Conservation (phyloP, 768 basidiomycete genomes). For the Nidularia pulvinata region DNA sequence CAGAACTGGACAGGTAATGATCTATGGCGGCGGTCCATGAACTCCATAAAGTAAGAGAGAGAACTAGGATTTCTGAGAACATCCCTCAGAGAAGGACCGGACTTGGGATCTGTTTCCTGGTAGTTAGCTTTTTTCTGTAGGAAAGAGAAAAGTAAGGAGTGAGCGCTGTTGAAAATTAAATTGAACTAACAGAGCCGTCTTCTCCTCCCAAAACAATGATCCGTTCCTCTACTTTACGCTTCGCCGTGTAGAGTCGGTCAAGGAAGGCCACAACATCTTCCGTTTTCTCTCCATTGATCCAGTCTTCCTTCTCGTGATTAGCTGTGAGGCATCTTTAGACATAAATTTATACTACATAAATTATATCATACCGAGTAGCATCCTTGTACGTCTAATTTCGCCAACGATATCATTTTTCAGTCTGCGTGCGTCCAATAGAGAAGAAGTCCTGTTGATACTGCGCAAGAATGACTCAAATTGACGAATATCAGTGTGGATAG, state of each 20-base stretch:
- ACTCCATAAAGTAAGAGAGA: slow-evolving; percentile 97
- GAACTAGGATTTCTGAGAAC: slow-evolving; percentile 88
- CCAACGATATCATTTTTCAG: slow-evolving; percentile 91
- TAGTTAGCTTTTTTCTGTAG: slow-evolving; percentile 35
- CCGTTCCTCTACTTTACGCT: slow-evolving; percentile 82
- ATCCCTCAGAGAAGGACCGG: slow-evolving; percentile 66
- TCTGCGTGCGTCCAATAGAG: slow-evolving; percentile 85
- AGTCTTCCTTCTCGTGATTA: slow-evolving; percentile 85
- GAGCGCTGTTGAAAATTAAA: background rate
- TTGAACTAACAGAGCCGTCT: slow-evolving; percentile 52
- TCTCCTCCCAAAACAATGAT: slow-evolving; percentile 78
- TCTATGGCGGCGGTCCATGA: slow-evolving; percentile 89
- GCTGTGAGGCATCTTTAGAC: slow-evolving; percentile 35
- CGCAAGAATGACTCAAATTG: slow-evolving; percentile 92
- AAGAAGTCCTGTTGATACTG: slow-evolving; percentile 81
- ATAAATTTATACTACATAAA: background rate
- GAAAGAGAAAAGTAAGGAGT: background rate
- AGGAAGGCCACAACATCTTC: slow-evolving; percentile 88
- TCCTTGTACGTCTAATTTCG: slow-evolving; percentile 84
- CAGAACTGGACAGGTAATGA: slow-evolving; percentile 94
- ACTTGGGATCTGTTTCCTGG: slow-evolving; percentile 40
- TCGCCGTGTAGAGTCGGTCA: slow-evolving; percentile 87
- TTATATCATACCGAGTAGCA: slow-evolving; percentile 57
- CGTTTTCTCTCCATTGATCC: slow-evolving; percentile 85
- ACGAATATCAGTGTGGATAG: slow-evolving; percentile 74